These are phyloP conservation scores for Lagenaria siceraria DNA, from an alignment of 306 rosid species.

Conservation along the genomic window DNA sequence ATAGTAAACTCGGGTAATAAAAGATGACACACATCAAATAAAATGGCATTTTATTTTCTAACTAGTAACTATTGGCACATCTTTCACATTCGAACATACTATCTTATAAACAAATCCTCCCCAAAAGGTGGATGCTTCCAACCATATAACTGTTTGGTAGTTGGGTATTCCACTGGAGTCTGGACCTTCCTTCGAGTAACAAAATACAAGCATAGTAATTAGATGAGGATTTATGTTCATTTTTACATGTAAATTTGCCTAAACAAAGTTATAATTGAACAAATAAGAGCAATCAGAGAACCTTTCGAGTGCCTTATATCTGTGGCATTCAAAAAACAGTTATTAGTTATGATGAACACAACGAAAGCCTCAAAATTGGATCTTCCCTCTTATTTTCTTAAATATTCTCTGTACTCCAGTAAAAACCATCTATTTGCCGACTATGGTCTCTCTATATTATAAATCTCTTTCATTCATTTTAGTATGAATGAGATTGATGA, in stretches of 20 bases:
- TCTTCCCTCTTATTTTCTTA: conserved; percentile 21
- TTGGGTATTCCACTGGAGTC: background rate
- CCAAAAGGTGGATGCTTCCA: background rate
- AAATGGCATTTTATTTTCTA: background rate
- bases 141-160: background rate
- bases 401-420: background rate
- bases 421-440: background rate
- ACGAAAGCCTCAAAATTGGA: conserved; percentile 52
- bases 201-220: background rate
- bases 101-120: background rate
- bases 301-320: background rate
- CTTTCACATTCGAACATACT: background rate
- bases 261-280: background rate
- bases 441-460: conserved; percentile 1
- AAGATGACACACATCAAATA: background rate
- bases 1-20: too few relatives aligned
- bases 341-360: background rate
- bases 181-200: background rate
- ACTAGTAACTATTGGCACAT: background rate
- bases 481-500: conserved; percentile 11
- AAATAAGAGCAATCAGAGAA: background rate
- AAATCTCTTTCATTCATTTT: conserved; percentile 5
- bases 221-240: background rate
- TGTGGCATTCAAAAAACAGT: background rate
- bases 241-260: conserved; percentile 4